Conservation (phyloP, 129 eudicot genomes). For the Heracleum sosnowskyi region DNA sequence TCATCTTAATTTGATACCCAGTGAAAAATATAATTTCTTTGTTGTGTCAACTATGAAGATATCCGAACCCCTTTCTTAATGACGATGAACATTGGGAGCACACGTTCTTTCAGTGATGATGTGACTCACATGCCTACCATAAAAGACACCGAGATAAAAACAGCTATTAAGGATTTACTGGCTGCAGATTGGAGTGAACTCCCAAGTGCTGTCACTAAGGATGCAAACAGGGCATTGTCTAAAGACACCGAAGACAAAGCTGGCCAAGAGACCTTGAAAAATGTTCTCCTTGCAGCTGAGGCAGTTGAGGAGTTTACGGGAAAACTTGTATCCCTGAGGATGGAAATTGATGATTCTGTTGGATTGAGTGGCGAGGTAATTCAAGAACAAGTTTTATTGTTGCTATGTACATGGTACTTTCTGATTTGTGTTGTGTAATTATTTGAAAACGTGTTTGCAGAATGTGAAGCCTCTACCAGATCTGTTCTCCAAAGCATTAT, state of each 20-base stretch:
- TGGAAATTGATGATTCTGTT: constrained; percentile 79
- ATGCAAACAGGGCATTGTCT: constrained; percentile 59
- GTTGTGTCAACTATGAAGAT: constrained; percentile 20
- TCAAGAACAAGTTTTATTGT: background rate
- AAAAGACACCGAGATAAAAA: constrained; percentile 53
- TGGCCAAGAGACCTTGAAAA: constrained; percentile 62
- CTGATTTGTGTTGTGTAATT: background rate
- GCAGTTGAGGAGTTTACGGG: constrained; percentile 91
- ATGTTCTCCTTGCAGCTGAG: constrained; percentile 85
- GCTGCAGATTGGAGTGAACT: constrained; percentile 82
- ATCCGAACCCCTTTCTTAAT: constrained; percentile 29
- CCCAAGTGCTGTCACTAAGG: constrained; percentile 54
- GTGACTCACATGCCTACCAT: constrained; percentile 55
- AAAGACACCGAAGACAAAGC: constrained; percentile 62
- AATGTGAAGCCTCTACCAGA: constrained; percentile 66
- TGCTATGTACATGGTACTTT: background rate
- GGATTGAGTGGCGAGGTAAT: constrained; percentile 90
- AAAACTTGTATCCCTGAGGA: constrained; percentile 58
- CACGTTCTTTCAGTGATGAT: constrained; percentile 65
- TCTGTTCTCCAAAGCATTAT: constrained; percentile 48
- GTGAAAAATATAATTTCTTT: background rate
- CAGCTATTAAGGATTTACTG: constrained; percentile 70
- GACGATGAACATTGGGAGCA: constrained; percentile 45
- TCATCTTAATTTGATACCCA: background rate
- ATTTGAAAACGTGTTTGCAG: constrained; percentile 31